Conservation (phyloP, 768 basidiomycete genomes). For the Suillus bovinus region DNA sequence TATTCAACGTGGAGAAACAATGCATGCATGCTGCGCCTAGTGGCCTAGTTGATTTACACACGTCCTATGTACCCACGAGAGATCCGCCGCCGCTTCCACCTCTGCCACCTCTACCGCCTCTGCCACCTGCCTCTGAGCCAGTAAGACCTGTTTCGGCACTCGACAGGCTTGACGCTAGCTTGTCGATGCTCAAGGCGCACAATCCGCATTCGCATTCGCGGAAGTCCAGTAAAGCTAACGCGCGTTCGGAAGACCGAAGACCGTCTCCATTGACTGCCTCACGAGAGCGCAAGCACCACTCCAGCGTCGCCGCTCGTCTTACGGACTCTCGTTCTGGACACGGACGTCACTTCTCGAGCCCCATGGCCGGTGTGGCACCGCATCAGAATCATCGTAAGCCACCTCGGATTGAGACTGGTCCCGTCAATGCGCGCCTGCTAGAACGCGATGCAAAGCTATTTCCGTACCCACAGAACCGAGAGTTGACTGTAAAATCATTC, state of each 20-base stretch:
- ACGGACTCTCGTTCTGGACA: conserved; percentile 5
- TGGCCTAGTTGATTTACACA: conserved; percentile 9
- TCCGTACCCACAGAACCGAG: conserved; percentile 3
- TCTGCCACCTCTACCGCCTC: conserved; percentile 6
- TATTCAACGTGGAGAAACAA: conserved; percentile 21
- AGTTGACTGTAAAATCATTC: conserved; percentile 23
- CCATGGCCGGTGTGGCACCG: conserved; percentile 10
- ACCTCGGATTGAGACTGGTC: background rate
- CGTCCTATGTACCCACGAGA: conserved; percentile 19
- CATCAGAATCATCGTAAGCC: background rate
- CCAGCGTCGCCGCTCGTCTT: conserved; percentile 8
- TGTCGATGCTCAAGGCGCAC: conserved; percentile 33
- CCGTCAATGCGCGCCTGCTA: background rate
- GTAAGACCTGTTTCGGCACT: conserved; percentile 30
- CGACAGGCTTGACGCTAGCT: conserved; percentile 34
- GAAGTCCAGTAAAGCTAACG: conserved; percentile 21
- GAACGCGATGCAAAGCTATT: background rate
- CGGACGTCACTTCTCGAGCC: conserved; percentile 10
- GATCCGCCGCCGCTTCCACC: conserved; percentile 24
- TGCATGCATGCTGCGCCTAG: background rate
- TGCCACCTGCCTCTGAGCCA: background rate
- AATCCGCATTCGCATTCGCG: conserved; percentile 27
- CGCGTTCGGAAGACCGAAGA: conserved; percentile 6
- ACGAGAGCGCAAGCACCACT: conserved; percentile 17
- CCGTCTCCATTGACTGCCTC: conserved; percentile 24